Evolutionary conservation across 306 rosid genomes (phyloP).

Genomic region (Quercus cerris): DNA sequence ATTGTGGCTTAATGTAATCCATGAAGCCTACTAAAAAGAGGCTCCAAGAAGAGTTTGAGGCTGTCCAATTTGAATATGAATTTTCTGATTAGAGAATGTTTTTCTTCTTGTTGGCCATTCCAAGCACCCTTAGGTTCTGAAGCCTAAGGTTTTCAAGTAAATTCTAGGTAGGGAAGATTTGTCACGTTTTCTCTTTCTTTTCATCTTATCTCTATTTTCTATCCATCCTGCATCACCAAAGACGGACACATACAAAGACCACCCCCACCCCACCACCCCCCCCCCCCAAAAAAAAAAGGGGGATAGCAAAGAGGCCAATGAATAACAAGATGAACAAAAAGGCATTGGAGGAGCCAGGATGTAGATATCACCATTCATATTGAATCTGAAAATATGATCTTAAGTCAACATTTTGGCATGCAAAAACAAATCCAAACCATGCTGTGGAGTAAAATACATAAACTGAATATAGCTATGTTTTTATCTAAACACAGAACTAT

Average conservation of each 20-base stretch:
- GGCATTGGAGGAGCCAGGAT: background rate
- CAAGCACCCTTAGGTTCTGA: too few species aligned
- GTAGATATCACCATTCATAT: background rate
- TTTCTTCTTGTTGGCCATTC: too few species aligned
- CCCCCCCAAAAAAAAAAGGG: background rate
- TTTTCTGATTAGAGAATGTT: too few species aligned
- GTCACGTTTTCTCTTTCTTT: too few species aligned
- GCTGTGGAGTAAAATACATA: background rate
- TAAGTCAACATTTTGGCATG: background rate
- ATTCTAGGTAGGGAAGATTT: too few species aligned
- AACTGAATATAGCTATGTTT: background rate
- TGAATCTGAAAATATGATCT: background rate
- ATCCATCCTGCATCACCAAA: background rate
- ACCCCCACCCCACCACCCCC: background rate
- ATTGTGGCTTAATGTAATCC: too few species aligned
- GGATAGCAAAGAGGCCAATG: background rate
- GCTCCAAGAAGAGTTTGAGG: too few species aligned
- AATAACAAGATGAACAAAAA: constrained; percentile 1
- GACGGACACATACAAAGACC: background rate
- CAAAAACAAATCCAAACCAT: background rate
- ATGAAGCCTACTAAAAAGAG: too few species aligned
- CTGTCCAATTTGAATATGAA: too few species aligned
- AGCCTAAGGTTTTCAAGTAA: too few species aligned
- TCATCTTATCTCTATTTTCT: too few species aligned
- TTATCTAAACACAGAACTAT: background rate